Base-by-base conservation (phyloP, 164 flowering plant species). In the Warburgia ugandensis region DNA sequence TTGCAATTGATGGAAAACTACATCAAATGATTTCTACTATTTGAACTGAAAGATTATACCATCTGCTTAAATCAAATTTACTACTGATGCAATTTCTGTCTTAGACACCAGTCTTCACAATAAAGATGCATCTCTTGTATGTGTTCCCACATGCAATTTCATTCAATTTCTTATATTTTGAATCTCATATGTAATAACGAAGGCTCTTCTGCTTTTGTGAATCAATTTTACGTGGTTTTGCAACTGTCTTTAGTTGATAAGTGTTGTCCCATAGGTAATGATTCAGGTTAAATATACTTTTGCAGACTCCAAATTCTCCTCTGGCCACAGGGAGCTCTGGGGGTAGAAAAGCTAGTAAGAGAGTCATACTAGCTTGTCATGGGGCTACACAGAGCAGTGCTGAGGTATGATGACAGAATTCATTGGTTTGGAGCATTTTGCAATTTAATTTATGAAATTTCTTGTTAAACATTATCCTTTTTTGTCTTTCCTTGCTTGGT, bases 241-340 rank as follows among this genome's bases (percentile, higher is more conserved):
- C 3, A 45, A 25, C 13, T 31, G 22, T 27, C 37, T 27, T 30
- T 30, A 22, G 11, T 17, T 26, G 3, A 22, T 26, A 38, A 19
- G 19, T 12, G 14, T 60, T 61, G 3, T 50, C 1, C 16, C 17
- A 19, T 10, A 37, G 3, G 25, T 38, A 36, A 31, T 50, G 36
- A 44, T 50, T 23, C 16, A 3, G 28, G 33, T 44, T 46, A 11
- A 26, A 32, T 48, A n/a, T n/a, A n/a, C n/a, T 26, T 5, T n/a
- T 77, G 84, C 83, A 92, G 98, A 92, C 95, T 23, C 96, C 98
- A 51, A 68, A 66, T 49, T 85, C 96, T 54, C 96, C 98, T 54
- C 48, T 85, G 52, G 80, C 78, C 43, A 48, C 59, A 66, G 80
- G 80, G 45, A 77, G 72, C 59, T 83, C 90, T 38, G 96, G 46